phyloP scores from a whole-genome alignment of 768 basidiomycete genomes.

The Myochromella boudieri region DNA sequence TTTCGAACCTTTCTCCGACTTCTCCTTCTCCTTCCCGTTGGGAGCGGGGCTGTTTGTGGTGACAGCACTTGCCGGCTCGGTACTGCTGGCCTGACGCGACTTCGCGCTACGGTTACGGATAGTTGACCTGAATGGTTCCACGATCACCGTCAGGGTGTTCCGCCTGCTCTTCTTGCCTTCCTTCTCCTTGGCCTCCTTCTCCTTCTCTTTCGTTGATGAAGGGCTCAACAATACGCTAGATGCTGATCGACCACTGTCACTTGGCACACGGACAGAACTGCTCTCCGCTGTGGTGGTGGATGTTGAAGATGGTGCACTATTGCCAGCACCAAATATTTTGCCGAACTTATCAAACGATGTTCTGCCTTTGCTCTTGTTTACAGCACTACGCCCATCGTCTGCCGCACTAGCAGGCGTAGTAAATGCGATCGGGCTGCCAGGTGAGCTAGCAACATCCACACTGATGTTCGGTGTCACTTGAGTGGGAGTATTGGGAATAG shows the following conservation, averaged over 20 bases:
- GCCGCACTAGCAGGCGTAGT: constrained; percentile 6
- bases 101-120: constrained; percentile 42
- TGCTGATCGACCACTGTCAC: constrained; percentile 30
- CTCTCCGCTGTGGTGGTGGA: background rate
- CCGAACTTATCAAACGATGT: constrained; percentile 75
- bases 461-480: constrained; percentile 31
- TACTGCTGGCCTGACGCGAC: constrained; percentile 30
- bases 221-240: constrained; percentile 27
- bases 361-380: constrained; percentile 65
- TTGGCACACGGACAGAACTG: constrained; percentile 33
- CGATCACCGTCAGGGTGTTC: constrained; percentile 87
- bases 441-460: constrained; percentile 38
- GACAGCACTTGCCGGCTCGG: constrained; percentile 12
- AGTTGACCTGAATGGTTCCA: constrained; percentile 68
- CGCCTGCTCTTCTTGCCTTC: constrained; percentile 58
- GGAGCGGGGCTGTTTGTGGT: background rate
- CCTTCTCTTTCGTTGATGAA: constrained; percentile 15
- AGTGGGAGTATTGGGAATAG: background rate
- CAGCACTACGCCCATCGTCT: constrained; percentile 26
- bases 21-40: constrained; percentile 3
- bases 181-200: constrained; percentile 16
- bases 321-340: constrained; percentile 59
- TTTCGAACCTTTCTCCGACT: constrained; percentile 5
- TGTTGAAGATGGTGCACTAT: constrained; percentile 19
- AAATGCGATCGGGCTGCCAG: constrained; percentile 29